Base-by-base conservation (phyloP, 2,329 filamentous ascomycete genomes). In the Colletotrichum cordylinicola region DNA sequence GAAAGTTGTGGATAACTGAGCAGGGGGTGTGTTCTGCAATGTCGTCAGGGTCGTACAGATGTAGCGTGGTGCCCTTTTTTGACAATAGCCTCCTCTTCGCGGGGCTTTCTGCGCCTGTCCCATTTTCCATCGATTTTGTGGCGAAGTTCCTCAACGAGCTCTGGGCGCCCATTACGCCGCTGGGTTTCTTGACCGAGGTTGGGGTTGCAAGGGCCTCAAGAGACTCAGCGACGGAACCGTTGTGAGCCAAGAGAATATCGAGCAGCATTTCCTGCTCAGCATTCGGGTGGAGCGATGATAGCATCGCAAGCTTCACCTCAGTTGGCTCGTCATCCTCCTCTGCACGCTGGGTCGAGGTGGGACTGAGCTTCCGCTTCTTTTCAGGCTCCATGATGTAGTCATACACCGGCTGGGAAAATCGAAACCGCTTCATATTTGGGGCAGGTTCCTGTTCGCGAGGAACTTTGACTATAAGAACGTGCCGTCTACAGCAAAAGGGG, bases 1-100 rank as follows among this genome's bases (percentile, higher is more conserved):
- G 88, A 79, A 98, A 98, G 81, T 98, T 97, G 84, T 98, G 96
- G 71, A 98, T 92, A 78, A 98, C 94, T 13, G 95, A 96, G 85
- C 96, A 98, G 2, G 97, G 96, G 0, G 96, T 98, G 81, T 98
- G 91, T 29, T 91, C 89, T 65, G 95, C 94, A 61, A 98, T 91
- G 79, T 98, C 96, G 52, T 92, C 88, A 0, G 96, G 94, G 56
- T 94, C 92, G 83, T 94, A 98, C 0, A 98, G 88, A 81, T 96
- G 94, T 3, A 98, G 85, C 0, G 96, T 98, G 79, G 92, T 91
- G 15, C 96, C 96, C 82, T 94, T 98, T 80, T 91, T 94, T 1
- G 94, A 93, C 75, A 94, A 85, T 1, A 90, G 78, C 78, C 87
- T 91, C 80, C 88, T 90, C 80, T 87, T 90, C 33, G 73, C 77